phyloP scores from a whole-genome alignment of 192 early-diverging fungal species.

The Backusella westeae region DNA sequence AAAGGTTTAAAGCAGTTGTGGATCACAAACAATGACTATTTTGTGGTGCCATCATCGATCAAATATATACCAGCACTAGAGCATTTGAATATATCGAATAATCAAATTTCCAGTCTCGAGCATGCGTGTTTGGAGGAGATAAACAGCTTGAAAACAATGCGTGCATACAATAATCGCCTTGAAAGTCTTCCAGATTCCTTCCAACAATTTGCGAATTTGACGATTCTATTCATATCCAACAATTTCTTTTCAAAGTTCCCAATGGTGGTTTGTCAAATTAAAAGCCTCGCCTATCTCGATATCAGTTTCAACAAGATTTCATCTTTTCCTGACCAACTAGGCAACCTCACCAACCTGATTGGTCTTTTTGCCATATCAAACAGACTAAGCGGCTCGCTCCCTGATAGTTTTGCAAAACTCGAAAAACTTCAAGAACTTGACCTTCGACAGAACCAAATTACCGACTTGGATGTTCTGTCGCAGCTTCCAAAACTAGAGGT shows the following conservation, averaged over 20 bases:
- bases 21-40: conserved; percentile 70
- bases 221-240: conserved; percentile 73
- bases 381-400: conserved; percentile 65
- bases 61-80: conserved; percentile 58
- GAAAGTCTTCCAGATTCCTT: conserved; percentile 66
- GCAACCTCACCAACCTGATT: conserved; percentile 57
- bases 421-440: conserved; percentile 69
- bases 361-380: conserved; percentile 73
- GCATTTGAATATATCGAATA: conserved; percentile 77
- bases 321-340: conserved; percentile 67
- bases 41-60: conserved; percentile 65
- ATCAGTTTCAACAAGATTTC: conserved; percentile 81
- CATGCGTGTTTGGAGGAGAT: conserved; percentile 60
- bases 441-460: conserved; percentile 77
- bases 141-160: conserved; percentile 53
- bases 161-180: conserved; percentile 73
- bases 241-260: conserved; percentile 77
- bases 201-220: conserved; percentile 51
- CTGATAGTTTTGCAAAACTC: conserved; percentile 56
- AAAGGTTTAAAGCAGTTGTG: conserved; percentile 62
- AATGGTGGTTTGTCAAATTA: conserved; percentile 55
- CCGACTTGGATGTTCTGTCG: conserved; percentile 57
- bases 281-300: conserved; percentile 67
- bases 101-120: conserved; percentile 64
- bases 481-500: conserved; percentile 57